Conservation (phyloP, 1,284 basidiomycete species). For the Sanghuangporus baumii region DNA sequence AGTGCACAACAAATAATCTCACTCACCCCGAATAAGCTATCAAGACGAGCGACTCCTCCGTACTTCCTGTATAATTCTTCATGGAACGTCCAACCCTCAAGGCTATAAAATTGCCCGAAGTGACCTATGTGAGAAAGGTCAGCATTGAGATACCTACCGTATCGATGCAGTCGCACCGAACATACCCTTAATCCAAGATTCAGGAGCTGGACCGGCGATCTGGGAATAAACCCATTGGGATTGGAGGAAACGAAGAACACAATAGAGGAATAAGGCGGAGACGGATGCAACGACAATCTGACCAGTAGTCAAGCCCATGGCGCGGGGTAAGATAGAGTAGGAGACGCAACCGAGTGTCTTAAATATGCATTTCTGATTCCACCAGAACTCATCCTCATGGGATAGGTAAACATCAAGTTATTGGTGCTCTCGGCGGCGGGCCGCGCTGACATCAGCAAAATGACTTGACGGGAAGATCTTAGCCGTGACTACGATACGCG, state of each 20-base stretch:
- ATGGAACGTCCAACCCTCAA: slow-evolving; percentile 23
- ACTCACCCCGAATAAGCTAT: slow-evolving; percentile 24
- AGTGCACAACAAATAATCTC: background rate
- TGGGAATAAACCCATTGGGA: background rate
- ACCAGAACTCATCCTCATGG: background rate
- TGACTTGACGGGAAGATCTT: too few species aligned
- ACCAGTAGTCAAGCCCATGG: background rate
- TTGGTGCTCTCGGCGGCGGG: too few species aligned
- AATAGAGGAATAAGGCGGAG: background rate
- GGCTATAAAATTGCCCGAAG: background rate
- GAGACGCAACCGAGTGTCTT: background rate
- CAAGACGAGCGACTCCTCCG: slow-evolving; percentile 19
- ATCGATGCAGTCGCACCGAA: background rate
- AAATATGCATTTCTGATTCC: too few species aligned
- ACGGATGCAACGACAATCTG: background rate
- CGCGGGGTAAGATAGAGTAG: background rate
- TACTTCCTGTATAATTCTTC: slow-evolving; percentile 20
- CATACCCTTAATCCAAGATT: slow-evolving; percentile 16
- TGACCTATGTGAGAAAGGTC: slow-evolving; percentile 2
- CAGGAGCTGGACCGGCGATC: slow-evolving; percentile 10
- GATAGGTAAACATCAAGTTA: background rate
- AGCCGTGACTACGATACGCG: background rate
- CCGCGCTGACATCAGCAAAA: background rate
- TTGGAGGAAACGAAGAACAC: slow-evolving; percentile 2
- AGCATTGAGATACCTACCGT: background rate